A percentile compares a stretch with the other conserved stretches of the same genome.
These are phyloP conservation scores for Secale cereale DNA, from an alignment of 176 grass and related monocot genomes.

Conservation along the genomic window DNA sequence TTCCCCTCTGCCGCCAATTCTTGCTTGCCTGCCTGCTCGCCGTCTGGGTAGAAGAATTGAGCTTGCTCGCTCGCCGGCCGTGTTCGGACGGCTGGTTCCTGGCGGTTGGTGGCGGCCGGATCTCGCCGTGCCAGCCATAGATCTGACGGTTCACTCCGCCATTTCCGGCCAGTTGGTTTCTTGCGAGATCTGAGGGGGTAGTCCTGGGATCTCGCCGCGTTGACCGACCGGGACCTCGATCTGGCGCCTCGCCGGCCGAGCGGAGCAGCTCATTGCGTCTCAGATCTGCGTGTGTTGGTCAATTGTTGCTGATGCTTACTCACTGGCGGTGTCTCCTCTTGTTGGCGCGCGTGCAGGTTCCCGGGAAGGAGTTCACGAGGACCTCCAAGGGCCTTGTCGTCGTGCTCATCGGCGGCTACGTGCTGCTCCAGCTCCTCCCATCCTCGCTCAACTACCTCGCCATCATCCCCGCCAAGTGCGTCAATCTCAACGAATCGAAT, in stretches of 20 bases:
- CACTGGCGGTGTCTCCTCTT: no score
- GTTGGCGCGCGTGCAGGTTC: constrained; percentile 29
- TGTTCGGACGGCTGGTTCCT: not conserved
- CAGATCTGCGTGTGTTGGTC: not conserved
- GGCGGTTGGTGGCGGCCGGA: not conserved
- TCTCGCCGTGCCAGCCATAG: not conserved
- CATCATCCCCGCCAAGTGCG: constrained; percentile 82
- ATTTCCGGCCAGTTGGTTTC: not conserved
- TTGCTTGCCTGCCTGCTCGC: not conserved
- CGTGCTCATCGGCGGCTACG: constrained; percentile 73
- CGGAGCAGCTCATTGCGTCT: not conserved
- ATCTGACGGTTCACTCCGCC: not conserved
- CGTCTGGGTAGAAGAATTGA: not conserved
- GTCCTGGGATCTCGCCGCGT: not conserved
- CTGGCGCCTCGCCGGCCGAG: not conserved
- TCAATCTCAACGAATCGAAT: no score
- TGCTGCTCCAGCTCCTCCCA: constrained; percentile 74
- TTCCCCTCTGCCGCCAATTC: not conserved
- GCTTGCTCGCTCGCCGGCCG: not conserved
- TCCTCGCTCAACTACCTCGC: constrained; percentile 71
- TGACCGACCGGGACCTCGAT: not conserved
- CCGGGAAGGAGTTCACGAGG: constrained; percentile 83
- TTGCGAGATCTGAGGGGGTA: not conserved
- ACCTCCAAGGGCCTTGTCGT: constrained; percentile 92
- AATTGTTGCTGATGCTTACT: not conserved